A percentile compares a stretch with the other conserved stretches of the same genome.
Evolutionary conservation across 2,329 filamentous ascomycete species (phyloP).

Genomic region (Grosmannia serpens): DNA sequence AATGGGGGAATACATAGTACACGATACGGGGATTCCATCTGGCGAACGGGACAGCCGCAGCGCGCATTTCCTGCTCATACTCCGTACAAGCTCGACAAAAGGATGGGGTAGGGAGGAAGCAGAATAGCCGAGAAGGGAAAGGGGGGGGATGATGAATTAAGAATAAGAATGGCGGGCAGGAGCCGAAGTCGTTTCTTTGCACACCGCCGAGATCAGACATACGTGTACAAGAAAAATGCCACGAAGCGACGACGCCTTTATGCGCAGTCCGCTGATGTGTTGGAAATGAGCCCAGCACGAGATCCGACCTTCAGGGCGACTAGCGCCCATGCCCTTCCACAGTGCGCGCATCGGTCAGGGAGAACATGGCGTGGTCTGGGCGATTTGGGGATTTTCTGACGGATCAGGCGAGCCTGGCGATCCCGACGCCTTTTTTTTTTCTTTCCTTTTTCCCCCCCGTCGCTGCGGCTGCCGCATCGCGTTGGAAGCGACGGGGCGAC

Average conservation of each 20-base stretch:
- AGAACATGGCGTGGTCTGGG: background rate
- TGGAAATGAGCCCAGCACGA: conserved; percentile 1
- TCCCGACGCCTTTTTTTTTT: background rate
- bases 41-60: too few species aligned
- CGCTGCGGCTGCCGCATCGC: too few species aligned
- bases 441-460: too few species aligned
- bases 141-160: background rate
- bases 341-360: background rate
- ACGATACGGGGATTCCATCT: too few species aligned
- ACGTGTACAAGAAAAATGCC: background rate
- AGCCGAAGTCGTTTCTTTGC: background rate
- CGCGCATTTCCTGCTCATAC: too few species aligned
- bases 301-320: background rate
- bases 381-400: background rate
- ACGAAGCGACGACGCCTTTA: background rate
- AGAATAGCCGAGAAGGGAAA: background rate
- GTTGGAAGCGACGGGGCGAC: too few species aligned
- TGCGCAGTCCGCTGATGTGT: background rate
- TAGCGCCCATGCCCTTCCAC: background rate
- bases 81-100: too few species aligned
- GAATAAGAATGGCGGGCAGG: background rate
- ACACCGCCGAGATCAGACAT: background rate
- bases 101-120: background rate
- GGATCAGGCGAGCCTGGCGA: background rate
- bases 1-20: too few species aligned